A percentile compares a stretch with the other conserved stretches of the same genome.
Conservation (phyloP, 345 rosid species). For the Toxicodendron radicans region DNA sequence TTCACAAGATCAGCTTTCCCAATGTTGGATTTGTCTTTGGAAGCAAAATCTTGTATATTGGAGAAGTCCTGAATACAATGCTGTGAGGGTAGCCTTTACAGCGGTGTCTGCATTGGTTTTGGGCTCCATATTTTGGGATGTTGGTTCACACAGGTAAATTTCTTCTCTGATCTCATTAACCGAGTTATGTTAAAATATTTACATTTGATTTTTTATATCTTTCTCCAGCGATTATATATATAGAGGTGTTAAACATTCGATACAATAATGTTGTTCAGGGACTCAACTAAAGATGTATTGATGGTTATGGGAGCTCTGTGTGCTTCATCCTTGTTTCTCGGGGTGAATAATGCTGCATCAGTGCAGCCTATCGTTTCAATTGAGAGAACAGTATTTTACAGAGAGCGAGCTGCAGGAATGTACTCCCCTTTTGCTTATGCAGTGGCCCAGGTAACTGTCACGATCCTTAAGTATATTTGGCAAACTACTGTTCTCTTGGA, state of each 20-base stretch:
- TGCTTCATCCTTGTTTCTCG: constrained; percentile 76
- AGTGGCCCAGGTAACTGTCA: constrained; percentile 57
- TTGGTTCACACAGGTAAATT: constrained; percentile 60
- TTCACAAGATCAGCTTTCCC: constrained; percentile 51
- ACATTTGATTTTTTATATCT: not conserved
- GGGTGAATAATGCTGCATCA: constrained; percentile 79
- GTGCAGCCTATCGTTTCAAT: constrained; percentile 89
- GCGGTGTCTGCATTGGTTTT: constrained; percentile 54
- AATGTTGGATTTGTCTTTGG: constrained; percentile 65
- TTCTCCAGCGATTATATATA: not conserved
- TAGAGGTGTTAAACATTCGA: not conserved
- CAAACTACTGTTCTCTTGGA: not conserved
- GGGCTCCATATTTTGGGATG: constrained; percentile 79
- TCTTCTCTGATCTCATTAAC: not conserved
- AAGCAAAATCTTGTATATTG: constrained; percentile 91
- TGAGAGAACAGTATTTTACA: constrained; percentile 84
- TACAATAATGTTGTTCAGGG: constrained; percentile 27
- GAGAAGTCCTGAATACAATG: constrained; percentile 90
- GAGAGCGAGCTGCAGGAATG: constrained; percentile 94
- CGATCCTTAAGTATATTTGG: too few species aligned
- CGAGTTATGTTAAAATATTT: not conserved
- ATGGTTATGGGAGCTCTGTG: constrained; percentile 88
- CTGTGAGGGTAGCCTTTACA: constrained; percentile 65
- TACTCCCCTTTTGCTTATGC: constrained; percentile 80
- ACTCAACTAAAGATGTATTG: constrained; percentile 53